phyloP scores from a whole-genome alignment of 2,329 filamentous ascomycete species.

The Colletotrichum falcatum region DNA sequence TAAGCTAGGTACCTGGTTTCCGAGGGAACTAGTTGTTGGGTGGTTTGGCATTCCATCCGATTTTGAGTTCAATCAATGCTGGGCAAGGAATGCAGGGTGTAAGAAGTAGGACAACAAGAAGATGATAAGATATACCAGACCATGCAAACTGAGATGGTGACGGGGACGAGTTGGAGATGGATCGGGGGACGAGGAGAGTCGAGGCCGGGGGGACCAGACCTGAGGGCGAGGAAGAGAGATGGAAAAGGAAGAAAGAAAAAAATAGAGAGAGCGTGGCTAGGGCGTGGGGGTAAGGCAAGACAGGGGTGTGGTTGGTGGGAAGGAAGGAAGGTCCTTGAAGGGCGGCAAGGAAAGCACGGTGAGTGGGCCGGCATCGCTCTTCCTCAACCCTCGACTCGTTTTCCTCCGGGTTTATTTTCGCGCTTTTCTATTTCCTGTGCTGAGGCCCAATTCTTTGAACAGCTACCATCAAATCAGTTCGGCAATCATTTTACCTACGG shows the following conservation, averaged over 20 bases:
- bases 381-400: neutral
- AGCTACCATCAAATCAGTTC: too few species aligned
- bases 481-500: too few species aligned
- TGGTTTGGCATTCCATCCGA: neutral
- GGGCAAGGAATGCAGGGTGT: conserved; percentile 6
- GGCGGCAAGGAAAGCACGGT: conserved; percentile 1
- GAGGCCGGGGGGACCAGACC: neutral
- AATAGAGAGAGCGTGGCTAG: neutral
- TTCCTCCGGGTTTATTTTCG: neutral
- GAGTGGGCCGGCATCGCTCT: neutral
- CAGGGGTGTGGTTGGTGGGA: neutral
- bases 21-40: neutral
- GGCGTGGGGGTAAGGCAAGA: conserved; percentile 9
- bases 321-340: neutral
- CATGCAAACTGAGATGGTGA: neutral
- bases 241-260: too few species aligned
- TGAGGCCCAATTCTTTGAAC: neutral
- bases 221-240: neutral
- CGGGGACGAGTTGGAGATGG: conserved; percentile 1
- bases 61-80: conserved; percentile 16
- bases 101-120: neutral
- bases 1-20: neutral
- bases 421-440: neutral
- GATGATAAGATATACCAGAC: conserved; percentile 1
- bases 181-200: conserved; percentile 23